phyloP scores from a whole-genome alignment of 2,329 filamentous ascomycete genomes.

The Colletotrichum abscissum region DNA sequence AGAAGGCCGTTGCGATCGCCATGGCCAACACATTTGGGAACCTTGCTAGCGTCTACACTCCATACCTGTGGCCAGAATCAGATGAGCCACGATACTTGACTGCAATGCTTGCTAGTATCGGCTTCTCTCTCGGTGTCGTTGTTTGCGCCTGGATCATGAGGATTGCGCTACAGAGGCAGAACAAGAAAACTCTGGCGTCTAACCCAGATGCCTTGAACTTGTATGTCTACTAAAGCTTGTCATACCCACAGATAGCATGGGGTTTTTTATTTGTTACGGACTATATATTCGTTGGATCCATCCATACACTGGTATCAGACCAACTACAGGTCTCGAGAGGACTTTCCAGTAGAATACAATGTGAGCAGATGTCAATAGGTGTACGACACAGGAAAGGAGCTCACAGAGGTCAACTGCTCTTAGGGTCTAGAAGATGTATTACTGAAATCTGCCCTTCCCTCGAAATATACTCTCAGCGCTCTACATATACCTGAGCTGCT shows the following conservation, averaged over 20 bases:
- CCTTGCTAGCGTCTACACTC: conserved; percentile 32
- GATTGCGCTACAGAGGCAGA: conserved; percentile 47
- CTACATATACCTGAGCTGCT: too few species aligned
- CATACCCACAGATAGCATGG: too few species aligned
- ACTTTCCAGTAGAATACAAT: too few species aligned
- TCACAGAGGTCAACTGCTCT: too few species aligned
- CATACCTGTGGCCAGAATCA: conserved; percentile 28
- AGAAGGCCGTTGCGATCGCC: conserved; percentile 56
- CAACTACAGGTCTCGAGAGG: too few species aligned
- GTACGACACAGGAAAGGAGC: too few species aligned
- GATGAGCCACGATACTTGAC: conserved; percentile 34
- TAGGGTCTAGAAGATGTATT: too few species aligned
- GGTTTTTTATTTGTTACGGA: neutral
- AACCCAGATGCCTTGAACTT: conserved; percentile 40
- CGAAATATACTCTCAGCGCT: too few species aligned
- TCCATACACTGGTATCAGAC: too few species aligned
- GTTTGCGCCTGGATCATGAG: conserved; percentile 50
- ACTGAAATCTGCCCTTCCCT: too few species aligned
- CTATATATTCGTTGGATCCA: too few species aligned
- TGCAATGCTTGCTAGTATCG: conserved; percentile 39
- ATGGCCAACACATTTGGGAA: conserved; percentile 34
- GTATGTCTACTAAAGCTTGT: conserved; percentile 41
- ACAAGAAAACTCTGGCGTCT: conserved; percentile 43
- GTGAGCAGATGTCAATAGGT: neutral
- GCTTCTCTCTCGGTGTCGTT: conserved; percentile 46